Percentiles rank a stretch among this genome's conserved stretches.
Conservation (phyloP, 2,329 filamentous ascomycete genomes). For the Phyllosticta capitalensis region DNA sequence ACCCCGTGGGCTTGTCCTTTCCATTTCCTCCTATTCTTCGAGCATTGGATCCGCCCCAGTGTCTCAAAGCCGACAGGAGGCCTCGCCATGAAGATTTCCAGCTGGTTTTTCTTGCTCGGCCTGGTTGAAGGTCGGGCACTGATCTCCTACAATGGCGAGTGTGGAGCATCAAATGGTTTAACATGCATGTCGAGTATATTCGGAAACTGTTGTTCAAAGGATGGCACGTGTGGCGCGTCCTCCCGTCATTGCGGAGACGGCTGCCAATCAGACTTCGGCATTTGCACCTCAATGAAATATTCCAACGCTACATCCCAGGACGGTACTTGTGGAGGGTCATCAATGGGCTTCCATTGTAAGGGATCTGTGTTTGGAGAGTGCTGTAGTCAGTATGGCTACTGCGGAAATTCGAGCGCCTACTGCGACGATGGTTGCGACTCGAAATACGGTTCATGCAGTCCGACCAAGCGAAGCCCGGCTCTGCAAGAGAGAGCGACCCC, state of each 20-base stretch:
- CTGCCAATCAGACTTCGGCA: conserved; percentile 17
- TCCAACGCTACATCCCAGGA: conserved; percentile 1
- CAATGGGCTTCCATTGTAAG: conserved; percentile 17
- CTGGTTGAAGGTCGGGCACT: conserved; percentile 6
- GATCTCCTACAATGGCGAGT: conserved; percentile 16
- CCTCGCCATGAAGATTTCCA: conserved; percentile 3
- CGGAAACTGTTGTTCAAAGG: conserved; percentile 16
- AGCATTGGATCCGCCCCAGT: background rate
- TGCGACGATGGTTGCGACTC: conserved; percentile 9
- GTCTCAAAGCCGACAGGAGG: background rate
- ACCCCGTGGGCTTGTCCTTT: background rate
- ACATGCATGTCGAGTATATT: conserved; percentile 16
- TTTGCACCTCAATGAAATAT: conserved; percentile 13
- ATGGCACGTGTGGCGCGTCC: conserved; percentile 15
- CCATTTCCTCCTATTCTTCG: background rate
- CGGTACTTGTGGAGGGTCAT: conserved; percentile 15
- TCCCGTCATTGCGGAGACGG: conserved; percentile 16
- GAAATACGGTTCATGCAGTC: conserved; percentile 7
- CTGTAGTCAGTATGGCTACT: conserved; percentile 16
- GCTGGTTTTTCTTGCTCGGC: conserved; percentile 6
- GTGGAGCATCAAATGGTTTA: conserved; percentile 14
- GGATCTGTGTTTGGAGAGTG: conserved; percentile 17
- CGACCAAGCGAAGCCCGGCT: background rate
- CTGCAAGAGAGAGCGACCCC: background rate
- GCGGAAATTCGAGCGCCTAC: conserved; percentile 8